These are phyloP conservation scores for Phytophthora meadii DNA, from an alignment of 352 stramenopile genomes.

Conservation along the genomic window DNA sequence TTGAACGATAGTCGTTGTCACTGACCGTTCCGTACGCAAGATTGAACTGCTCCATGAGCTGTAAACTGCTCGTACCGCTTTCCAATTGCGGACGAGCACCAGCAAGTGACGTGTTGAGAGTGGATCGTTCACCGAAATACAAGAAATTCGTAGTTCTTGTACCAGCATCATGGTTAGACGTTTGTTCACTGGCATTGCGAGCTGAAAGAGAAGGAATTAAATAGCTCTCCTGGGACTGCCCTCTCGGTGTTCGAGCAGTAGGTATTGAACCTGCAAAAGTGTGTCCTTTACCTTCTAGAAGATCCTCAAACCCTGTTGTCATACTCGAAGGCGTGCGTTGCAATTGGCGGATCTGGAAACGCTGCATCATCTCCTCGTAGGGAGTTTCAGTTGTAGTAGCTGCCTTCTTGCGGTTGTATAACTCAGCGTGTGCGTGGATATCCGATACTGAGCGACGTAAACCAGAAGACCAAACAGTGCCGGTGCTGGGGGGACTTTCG, in stretches of 20 bases:
- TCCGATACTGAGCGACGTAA: slow-evolving; percentile 25
- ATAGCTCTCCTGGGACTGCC: slow-evolving; percentile 5
- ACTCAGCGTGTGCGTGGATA: slow-evolving; percentile 12
- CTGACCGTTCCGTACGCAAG: slow-evolving; percentile 1
- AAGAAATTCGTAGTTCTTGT: slow-evolving; percentile 13
- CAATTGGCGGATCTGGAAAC: slow-evolving; percentile 57
- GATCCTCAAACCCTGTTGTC: slow-evolving; percentile 15
- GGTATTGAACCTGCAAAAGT: no score
- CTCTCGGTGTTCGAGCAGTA: slow-evolving; percentile 17
- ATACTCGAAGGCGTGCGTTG: slow-evolving; percentile 20
- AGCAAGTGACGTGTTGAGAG: neutral
- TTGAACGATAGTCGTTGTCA: no score
- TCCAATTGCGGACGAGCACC: slow-evolving; percentile 10
- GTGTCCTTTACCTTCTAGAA: no score
- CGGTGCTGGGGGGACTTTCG: neutral
- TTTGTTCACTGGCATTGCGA: slow-evolving; percentile 25
- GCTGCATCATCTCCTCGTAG: slow-evolving; percentile 61
- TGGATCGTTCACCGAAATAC: slow-evolving; percentile 10
- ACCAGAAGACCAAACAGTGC: neutral
- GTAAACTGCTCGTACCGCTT: slow-evolving; percentile 12
- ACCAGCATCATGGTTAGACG: slow-evolving; percentile 3
- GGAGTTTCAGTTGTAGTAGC: slow-evolving; percentile 17
- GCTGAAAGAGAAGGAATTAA: slow-evolving; percentile 5
- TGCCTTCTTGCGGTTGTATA: neutral
- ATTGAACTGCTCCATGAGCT: slow-evolving; percentile 18